These are phyloP conservation scores for Aureobasidium sp. DNA, from an alignment of 2,329 filamentous ascomycete genomes.

Conservation along the genomic window DNA sequence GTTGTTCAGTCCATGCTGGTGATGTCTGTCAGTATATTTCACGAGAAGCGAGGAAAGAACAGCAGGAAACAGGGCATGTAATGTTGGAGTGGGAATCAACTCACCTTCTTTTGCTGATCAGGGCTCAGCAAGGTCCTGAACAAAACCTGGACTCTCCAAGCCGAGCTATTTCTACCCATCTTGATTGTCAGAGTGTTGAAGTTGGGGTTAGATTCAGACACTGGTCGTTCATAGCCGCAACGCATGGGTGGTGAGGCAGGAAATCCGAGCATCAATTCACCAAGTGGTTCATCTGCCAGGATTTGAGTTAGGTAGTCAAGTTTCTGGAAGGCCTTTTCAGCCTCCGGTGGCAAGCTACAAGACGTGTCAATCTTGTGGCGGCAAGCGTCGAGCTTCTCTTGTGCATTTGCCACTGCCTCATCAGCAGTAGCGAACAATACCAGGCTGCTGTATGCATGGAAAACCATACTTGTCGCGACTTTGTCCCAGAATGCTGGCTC, in stretches of 20 bases:
- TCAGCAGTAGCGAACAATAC: constrained; percentile 17
- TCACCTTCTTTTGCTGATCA: constrained; percentile 15
- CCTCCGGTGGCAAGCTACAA: not conserved
- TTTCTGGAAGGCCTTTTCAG: not conserved
- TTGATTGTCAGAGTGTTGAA: not conserved
- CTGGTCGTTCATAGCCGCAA: constrained; percentile 6
- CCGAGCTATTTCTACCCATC: not conserved
- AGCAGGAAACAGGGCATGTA: no score
- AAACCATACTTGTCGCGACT: constrained; percentile 19
- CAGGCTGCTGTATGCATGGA: constrained; percentile 19
- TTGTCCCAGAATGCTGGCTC: constrained; percentile 18
- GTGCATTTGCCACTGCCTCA: not conserved
- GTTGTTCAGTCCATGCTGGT: constrained; percentile 20
- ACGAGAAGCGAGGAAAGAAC: no score
- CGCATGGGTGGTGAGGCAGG: constrained; percentile 39
- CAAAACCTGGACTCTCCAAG: constrained; percentile 7
- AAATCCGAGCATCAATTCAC: constrained; percentile 24
- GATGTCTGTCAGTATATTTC: no score
- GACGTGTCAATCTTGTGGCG: not conserved
- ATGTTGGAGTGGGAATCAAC: no score
- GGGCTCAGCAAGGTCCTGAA: constrained; percentile 12
- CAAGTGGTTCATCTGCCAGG: constrained; percentile 26
- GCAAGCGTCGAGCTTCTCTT: not conserved
- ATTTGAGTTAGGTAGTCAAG: not conserved
- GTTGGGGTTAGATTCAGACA: not conserved